phyloP scores from a whole-genome alignment of 768 basidiomycete genomes.

The Lactarius sanguifluus region DNA sequence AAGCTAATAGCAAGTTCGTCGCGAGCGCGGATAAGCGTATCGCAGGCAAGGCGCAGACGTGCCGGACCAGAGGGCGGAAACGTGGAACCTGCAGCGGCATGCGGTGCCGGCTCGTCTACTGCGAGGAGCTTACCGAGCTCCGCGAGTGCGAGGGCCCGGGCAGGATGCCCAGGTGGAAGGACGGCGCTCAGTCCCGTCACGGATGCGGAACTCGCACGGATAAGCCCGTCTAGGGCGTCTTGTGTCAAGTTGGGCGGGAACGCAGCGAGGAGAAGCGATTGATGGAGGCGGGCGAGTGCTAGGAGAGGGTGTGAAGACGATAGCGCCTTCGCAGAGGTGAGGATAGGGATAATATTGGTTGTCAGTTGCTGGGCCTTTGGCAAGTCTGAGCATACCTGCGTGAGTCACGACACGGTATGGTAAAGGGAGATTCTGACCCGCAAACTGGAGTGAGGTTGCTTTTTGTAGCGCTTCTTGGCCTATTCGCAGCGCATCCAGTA shows the following conservation, averaged over 20 bases:
- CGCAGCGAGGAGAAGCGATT: constrained; percentile 60
- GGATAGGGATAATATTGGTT: constrained; percentile 61
- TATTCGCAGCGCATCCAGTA: constrained; percentile 63
- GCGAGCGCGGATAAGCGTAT: constrained; percentile 61
- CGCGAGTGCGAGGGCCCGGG: constrained; percentile 68
- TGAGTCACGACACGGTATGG: constrained; percentile 5
- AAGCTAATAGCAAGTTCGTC: constrained; percentile 69
- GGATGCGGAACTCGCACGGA: constrained; percentile 56
- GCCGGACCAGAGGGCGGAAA: constrained; percentile 70
- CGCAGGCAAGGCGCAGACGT: constrained; percentile 62
- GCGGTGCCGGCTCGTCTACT: constrained; percentile 67
- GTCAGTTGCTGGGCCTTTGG: constrained; percentile 58
- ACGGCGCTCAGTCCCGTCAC: constrained; percentile 53
- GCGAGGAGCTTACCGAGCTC: constrained; percentile 82
- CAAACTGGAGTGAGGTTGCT: constrained; percentile 59
- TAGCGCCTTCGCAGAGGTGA: constrained; percentile 57
- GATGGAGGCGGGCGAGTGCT: constrained; percentile 67
- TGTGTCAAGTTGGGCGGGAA: constrained; percentile 45
- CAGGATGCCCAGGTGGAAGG: constrained; percentile 69
- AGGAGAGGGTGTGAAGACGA: constrained; percentile 77
- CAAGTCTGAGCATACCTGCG: constrained; percentile 5
- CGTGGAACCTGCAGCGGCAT: constrained; percentile 21
- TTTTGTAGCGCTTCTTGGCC: constrained; percentile 77
- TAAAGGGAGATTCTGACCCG: constrained; percentile 42
- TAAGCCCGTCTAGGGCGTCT: constrained; percentile 58